A percentile compares a stretch with the other conserved stretches of the same genome.
Conservation (phyloP, 1,284 basidiomycete species). For the Mycena citricolor region DNA sequence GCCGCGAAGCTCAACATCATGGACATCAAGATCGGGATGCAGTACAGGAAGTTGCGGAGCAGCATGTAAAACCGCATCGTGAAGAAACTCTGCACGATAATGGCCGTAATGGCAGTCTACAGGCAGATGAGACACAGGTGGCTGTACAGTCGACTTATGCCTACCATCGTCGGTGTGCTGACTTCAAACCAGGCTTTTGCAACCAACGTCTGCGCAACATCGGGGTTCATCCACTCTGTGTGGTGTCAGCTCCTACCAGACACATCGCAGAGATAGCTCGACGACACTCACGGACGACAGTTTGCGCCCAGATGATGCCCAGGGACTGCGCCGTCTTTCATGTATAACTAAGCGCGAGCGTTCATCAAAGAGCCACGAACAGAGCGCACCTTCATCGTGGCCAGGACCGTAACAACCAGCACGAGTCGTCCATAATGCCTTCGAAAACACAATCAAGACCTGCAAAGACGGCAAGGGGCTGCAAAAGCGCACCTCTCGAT, state of each 20-base stretch:
- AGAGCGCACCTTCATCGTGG: constrained; percentile 7
- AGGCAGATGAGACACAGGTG: not conserved
- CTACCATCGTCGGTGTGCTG: constrained; percentile 10
- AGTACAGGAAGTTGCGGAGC: constrained; percentile 3
- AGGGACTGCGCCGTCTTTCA: not conserved
- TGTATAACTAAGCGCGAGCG: too few species aligned
- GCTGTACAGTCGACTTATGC: not conserved
- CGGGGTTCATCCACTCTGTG: constrained; percentile 14
- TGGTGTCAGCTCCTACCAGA: too few species aligned
- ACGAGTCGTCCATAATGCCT: constrained; percentile 15
- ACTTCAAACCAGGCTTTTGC: constrained; percentile 13
- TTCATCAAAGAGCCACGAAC: too few species aligned
- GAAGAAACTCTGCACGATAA: constrained; percentile 9
- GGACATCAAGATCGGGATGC: constrained; percentile 5
- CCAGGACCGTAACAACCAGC: constrained; percentile 3
- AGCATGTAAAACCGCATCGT: constrained; percentile 10
- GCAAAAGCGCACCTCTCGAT: too few species aligned
- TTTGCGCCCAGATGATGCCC: constrained; percentile 9
- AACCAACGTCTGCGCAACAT: constrained; percentile 7
- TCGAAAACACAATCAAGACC: constrained; percentile 6
- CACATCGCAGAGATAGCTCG: too few species aligned
- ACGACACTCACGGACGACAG: too few species aligned
- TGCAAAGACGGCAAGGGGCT: too few species aligned
- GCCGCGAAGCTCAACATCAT: constrained; percentile 13
- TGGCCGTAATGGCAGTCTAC: constrained; percentile 11